phyloP scores from a whole-genome alignment of 202 grass and related monocot species.

The Zoysia matrella region DNA sequence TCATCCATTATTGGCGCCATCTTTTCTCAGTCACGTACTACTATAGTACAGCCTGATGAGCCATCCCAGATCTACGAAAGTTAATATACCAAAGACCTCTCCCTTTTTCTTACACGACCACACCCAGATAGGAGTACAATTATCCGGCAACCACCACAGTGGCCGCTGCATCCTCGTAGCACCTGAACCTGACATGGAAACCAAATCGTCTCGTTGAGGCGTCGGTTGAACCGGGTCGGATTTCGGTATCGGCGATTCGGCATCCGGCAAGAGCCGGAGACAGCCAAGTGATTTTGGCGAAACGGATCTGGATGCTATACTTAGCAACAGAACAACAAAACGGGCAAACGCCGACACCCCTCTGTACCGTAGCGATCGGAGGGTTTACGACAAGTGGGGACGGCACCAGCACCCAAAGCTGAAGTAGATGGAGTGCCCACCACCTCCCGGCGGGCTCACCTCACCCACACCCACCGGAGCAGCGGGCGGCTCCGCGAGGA shows the following conservation, averaged over 20 bases:
- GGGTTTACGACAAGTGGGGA: neutral
- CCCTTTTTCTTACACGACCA: neutral
- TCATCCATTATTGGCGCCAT: conserved; percentile 39
- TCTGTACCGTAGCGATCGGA: conserved; percentile 27
- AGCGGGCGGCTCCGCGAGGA: too few species aligned
- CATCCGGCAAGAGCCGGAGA: neutral
- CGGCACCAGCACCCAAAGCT: conserved; percentile 28
- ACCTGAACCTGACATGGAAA: neutral
- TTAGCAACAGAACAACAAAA: neutral
- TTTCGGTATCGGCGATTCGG: neutral
- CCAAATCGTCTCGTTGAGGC: neutral
- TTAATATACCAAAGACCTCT: conserved; percentile 5
- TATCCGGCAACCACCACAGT: neutral
- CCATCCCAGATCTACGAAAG: conserved; percentile 38
- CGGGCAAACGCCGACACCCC: conserved; percentile 10
- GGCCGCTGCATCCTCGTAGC: neutral
- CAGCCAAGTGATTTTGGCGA: neutral
- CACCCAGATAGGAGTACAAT: neutral
- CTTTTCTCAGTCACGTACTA: conserved; percentile 32
- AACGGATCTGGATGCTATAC: neutral
- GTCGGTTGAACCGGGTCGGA: neutral
- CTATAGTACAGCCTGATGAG: conserved; percentile 2
- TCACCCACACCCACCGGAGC: neutral
- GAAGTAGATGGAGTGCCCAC: conserved; percentile 66
- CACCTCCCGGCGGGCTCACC: conserved; percentile 8